Conservation (phyloP, 192 early-diverging fungal species). For the Oehlia diaphana region DNA sequence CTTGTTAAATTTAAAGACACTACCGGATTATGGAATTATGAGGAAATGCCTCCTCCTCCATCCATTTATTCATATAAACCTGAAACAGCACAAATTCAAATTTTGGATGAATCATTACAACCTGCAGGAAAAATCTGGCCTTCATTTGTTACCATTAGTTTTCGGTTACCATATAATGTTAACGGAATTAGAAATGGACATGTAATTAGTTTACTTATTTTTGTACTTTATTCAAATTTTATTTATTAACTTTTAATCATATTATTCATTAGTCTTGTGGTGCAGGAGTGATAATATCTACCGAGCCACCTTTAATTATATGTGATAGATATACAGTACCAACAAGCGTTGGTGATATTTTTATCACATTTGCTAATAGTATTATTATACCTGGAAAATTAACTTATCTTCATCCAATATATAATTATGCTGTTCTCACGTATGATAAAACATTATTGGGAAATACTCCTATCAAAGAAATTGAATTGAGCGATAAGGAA, state of each 20-base stretch:
- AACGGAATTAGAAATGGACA: slow-evolving; percentile 71
- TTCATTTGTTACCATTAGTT: slow-evolving; percentile 80
- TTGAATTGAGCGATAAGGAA: slow-evolving; percentile 55
- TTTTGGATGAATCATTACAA: slow-evolving; percentile 69
- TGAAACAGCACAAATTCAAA: slow-evolving; percentile 69
- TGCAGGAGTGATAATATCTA: slow-evolving; percentile 78
- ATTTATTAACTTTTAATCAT: not conserved
- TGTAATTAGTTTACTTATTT: not conserved
- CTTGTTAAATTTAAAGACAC: slow-evolving; percentile 38
- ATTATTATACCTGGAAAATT: slow-evolving; percentile 86
- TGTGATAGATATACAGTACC: slow-evolving; percentile 81
- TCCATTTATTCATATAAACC: slow-evolving; percentile 48
- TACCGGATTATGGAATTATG: slow-evolving; percentile 83
- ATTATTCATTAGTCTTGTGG: slow-evolving; percentile 48
- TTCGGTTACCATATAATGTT: slow-evolving; percentile 76
- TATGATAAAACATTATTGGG: slow-evolving; percentile 79
- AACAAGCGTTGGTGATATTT: slow-evolving; percentile 74
- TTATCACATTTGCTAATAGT: slow-evolving; percentile 82
- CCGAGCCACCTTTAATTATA: slow-evolving; percentile 75
- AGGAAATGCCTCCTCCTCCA: slow-evolving; percentile 65
- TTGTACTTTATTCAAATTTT: not conserved
- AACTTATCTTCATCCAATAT: slow-evolving; percentile 80
- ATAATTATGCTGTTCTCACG: slow-evolving; percentile 83
- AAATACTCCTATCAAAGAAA: slow-evolving; percentile 67
- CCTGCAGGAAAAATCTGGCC: slow-evolving; percentile 72